A percentile compares a stretch with the other conserved stretches of the same genome.
These are phyloP conservation scores for Didymella keratinophila DNA, from an alignment of 2,329 filamentous ascomycete species.

Conservation along the genomic window DNA sequence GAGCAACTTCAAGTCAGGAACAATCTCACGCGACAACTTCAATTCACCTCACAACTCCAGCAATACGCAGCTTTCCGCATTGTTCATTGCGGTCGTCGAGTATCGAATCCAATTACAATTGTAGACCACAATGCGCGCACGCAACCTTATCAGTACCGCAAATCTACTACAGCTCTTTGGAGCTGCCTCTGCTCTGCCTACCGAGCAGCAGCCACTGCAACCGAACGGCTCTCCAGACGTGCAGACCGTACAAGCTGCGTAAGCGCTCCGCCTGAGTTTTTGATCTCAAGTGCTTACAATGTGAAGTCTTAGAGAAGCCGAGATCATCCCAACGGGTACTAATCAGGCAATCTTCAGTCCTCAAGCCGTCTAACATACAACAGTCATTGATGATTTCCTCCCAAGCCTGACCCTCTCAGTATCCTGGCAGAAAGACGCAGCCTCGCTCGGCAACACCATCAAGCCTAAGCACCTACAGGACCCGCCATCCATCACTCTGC, in stretches of 20 bases:
- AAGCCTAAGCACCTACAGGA: constrained; percentile 54
- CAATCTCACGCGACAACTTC: constrained; percentile 22
- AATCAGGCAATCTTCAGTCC: neutral
- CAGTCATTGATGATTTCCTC: constrained; percentile 67
- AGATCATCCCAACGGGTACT: constrained; percentile 52
- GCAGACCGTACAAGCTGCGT: constrained; percentile 42
- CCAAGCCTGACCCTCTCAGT: constrained; percentile 62
- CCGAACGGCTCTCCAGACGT: constrained; percentile 26
- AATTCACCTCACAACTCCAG: neutral
- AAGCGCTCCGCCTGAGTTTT: constrained; percentile 4
- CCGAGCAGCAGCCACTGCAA: constrained; percentile 37
- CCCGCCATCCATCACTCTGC: constrained; percentile 52
- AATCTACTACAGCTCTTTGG: constrained; percentile 31
- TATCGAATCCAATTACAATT: neutral
- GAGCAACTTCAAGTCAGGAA: constrained; percentile 19
- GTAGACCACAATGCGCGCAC: constrained; percentile 27
- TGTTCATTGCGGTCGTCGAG: too few relatives aligned
- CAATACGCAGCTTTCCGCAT: too few relatives aligned
- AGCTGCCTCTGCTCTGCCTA: constrained; percentile 32
- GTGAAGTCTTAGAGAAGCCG: constrained; percentile 48
- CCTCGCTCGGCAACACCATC: constrained; percentile 62
- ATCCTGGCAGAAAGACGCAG: constrained; percentile 54
- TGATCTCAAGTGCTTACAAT: constrained; percentile 2
- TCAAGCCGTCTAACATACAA: constrained; percentile 9
- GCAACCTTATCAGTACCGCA: constrained; percentile 16